Evolutionary conservation across 192 early-diverging fungal genomes (phyloP), one percentile per base, ranked within the genome.

Genomic region (Allomyces macrogynus): DNA sequence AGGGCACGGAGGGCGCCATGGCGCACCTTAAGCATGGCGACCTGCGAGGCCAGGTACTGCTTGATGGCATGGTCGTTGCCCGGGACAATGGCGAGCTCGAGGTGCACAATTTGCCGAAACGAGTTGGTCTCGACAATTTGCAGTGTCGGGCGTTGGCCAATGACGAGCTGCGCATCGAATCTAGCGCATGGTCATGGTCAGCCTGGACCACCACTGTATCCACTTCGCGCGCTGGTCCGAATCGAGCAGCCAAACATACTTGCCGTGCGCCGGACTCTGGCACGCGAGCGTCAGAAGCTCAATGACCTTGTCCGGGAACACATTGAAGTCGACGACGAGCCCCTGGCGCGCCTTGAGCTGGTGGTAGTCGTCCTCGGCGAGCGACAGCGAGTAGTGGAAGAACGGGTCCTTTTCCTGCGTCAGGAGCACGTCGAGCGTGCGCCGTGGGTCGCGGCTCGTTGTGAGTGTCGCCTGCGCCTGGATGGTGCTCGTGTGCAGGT

Each of bases 361-460:
- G 61, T 75, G 77, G 62, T 79, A 83, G 64, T 81, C 81, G 62
- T 80, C 75, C 24, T 82, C 78, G 14, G 63, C 70, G 27, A 83
- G 62, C 23, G 64, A 66, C 24, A 76, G 63, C 5, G 65, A 54
- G 66, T 76, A 80, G 54, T 82, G 68, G 64, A 83, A 80, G 64
- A 74, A 81, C 3, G 73, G 74, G 62, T 83, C 76, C 7, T 32
- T 20, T 43, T 78, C 73, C 40, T 77, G 70, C 3, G 81, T 81
- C 20, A 82, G 64, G 63, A 66, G 66, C 32, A 80, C 40, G 25
- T 79, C 73, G 3, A 79, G 65, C 4, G 24, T 62, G 62, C 62
- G 62, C 20, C 62, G 26, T 5, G 23, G 62, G n/a, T 27, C 26
- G 62, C 62, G 49, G 12, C 49, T 7, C 20, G 20, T n/a, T 3